Evolutionary conservation across 768 basidiomycete species (phyloP), one percentile per base, ranked within the genome.

Genomic region (Boletus speciosus): DNA sequence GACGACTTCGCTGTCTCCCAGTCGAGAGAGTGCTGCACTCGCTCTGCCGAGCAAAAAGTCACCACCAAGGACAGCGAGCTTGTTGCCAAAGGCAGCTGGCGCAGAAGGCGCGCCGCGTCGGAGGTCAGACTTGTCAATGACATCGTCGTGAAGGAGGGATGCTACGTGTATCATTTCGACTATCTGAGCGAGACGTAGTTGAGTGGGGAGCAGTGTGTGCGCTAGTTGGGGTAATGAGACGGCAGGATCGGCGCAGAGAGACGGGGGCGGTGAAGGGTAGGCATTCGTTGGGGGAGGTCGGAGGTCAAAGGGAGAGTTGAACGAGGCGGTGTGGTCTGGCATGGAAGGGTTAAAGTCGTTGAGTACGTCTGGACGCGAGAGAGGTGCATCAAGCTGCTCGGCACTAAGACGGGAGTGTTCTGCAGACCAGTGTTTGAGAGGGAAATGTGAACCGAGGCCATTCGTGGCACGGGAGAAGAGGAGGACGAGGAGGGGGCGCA

Each of bases 161-260:
- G 97, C 95, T 57, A 98, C 88, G 67, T 98, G 93, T 45, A 99
- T 90, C 93, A 98, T 97, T 70, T 99, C 97, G 49, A 93, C 86
- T 41, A 99, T 95, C 65, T 96, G 93, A 5, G 95, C 96, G 34
- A 99, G 83, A 31, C 95, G 87, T 31, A 88, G 74, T 71, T 99
- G 97, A 1, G 93, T 86, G 15, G 96, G 93, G 6, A 99, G 81
- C 5, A 71, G 60, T 0, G 71, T 62, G 19, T 71, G 69, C 4
- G 65, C 63, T 8, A 71, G 29, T 63, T 71, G 53, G 73, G 75
- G 32, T 71, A 75, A 15, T 58, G 62, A 34, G 56, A 57, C 39
- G 63, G 59, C 40, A 6, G 67, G 48, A 3, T 54, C 57, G 41
- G 51, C 42, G 14, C 0, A 46, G 34, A 69, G 61, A 6, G 66